A percentile compares a stretch with the other conserved stretches of the same genome.
phyloP scores from a whole-genome alignment of 345 rosid species.

The Populus pruinosa region DNA sequence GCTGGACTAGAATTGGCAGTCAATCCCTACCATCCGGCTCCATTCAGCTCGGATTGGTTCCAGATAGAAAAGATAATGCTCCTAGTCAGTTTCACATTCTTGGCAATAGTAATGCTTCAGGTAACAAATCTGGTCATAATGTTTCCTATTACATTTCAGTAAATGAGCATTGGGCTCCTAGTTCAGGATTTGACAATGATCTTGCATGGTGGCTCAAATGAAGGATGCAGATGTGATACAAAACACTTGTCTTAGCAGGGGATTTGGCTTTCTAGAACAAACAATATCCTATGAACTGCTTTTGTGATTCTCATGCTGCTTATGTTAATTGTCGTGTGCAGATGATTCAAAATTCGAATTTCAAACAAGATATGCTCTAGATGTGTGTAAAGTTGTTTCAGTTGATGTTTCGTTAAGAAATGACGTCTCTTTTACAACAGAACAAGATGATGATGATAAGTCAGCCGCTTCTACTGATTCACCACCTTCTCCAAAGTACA shows the following conservation, averaged over 20 bases:
- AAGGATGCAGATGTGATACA: slow-evolving; percentile 16
- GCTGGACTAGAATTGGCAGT: slow-evolving; percentile 43
- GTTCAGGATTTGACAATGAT: slow-evolving; percentile 12
- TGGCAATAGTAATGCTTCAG: slow-evolving; percentile 25
- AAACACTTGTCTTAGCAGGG: slow-evolving; percentile 21
- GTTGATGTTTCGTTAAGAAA: slow-evolving; percentile 23
- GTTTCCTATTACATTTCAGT: slow-evolving; percentile 9
- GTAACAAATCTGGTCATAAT: slow-evolving; percentile 20
- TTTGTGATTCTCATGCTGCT: slow-evolving; percentile 7
- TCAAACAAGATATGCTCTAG: slow-evolving; percentile 16
- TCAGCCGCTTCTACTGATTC: slow-evolving; percentile 30
- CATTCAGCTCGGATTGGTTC: slow-evolving; percentile 30
- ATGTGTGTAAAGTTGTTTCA: slow-evolving; percentile 8
- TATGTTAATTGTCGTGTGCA: slow-evolving; percentile 4
- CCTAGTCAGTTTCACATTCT: slow-evolving; percentile 33
- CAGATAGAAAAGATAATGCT: slow-evolving; percentile 32
- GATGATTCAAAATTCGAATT: slow-evolving; percentile 23
- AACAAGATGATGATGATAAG: slow-evolving; percentile 55
- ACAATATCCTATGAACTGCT: background rate
- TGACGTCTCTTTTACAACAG: slow-evolving; percentile 33
- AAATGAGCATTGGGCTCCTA: slow-evolving; percentile 24
- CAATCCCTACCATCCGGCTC: slow-evolving; percentile 29
- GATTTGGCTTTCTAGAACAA: background rate
- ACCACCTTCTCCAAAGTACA: slow-evolving; percentile 55
- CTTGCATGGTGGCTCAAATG: slow-evolving; percentile 8